Base-by-base conservation (phyloP, 495 filamentous ascomycete genomes). In the Evansstolkia leycettana region DNA sequence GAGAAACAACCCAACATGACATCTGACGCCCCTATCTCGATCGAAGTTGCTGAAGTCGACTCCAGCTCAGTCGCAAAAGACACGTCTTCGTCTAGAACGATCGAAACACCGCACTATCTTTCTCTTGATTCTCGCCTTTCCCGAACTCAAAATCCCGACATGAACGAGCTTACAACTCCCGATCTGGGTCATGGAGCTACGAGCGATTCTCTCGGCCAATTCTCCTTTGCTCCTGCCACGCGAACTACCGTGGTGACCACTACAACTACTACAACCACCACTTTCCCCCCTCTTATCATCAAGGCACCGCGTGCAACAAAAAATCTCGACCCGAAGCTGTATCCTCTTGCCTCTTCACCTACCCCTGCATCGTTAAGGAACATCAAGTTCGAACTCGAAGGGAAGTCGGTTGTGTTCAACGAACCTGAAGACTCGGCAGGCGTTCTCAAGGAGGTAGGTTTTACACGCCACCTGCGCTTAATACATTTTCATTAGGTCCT, bases 201-300 rank as follows among this genome's bases (percentile, higher is more conserved):
- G 14, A 46, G 27, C 27, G 45, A 43, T 32, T 66, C 61, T 25
- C 47, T 82, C 36, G 80, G 70, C 8, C 75, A 80, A 46, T 72
- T 85, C 37, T 79, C 77, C 10, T 80, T 76, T 50, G 78, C 73
- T 37, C 80, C 80, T 17, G 73, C 80, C 11, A 84, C 80, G 15
- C 70, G 76, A 49, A 82, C 79, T 14, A 84, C 80, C 1, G 75
- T 84, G 7, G 78, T 95, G 41, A 96, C 88, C 3, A 95, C 90
- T 0, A 96, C 89, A 0, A 96, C 88, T 0, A 94, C 85, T 1
- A 95, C 89, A 0, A 94, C 90, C 14, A 80, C 84, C 23, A 77
- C 76, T 4, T 89, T 90, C 40, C 88, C 90, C 10, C 89, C 87
- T 12, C 58, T 96, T 9, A 55, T 82, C 32, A 72, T 95, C 45